Conservation (phyloP, 164 flowering plant genomes). For the Macadamia integrifolia region DNA sequence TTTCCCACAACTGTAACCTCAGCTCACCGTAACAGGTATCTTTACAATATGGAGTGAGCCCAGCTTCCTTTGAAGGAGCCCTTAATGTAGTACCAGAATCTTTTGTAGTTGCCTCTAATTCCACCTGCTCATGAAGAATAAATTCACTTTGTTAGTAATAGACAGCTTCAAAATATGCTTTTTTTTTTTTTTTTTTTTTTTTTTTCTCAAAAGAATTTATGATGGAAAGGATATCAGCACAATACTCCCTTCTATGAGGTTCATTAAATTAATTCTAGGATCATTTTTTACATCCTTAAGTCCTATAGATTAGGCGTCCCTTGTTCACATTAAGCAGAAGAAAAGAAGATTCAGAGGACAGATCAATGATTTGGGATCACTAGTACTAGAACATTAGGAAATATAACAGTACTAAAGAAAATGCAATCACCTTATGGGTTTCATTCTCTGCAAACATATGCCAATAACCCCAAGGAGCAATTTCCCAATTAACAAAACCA, state of each 20-base stretch:
- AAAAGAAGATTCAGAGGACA: neutral
- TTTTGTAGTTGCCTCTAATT: constrained; percentile 70
- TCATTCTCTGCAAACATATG: constrained; percentile 64
- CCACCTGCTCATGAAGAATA: constrained; percentile 46
- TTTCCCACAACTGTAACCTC: constrained; percentile 70
- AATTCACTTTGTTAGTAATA: neutral
- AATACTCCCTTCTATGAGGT: neutral
- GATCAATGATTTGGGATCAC: neutral
- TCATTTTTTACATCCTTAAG: neutral
- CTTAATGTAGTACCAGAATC: constrained; percentile 79
- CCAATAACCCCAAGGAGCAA: constrained; percentile 92
- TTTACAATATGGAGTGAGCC: constrained; percentile 84
- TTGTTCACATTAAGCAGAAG: constrained; percentile 6
- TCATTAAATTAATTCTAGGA: neutral
- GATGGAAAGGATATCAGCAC: neutral
- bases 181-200: too few species aligned
- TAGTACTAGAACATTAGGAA: neutral
- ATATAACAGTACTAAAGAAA: neutral
- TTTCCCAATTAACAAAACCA: constrained; percentile 77
- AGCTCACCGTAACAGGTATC: constrained; percentile 77
- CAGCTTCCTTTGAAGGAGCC: constrained; percentile 87
- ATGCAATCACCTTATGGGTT: constrained; percentile 48
- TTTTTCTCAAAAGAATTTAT: neutral
- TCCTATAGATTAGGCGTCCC: neutral
- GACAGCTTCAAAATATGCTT: neutral